Evolutionary conservation across 2,329 filamentous ascomycete species (phyloP), one percentile per base, ranked within the genome.

Genomic region (Lachnellula occidentalis): DNA sequence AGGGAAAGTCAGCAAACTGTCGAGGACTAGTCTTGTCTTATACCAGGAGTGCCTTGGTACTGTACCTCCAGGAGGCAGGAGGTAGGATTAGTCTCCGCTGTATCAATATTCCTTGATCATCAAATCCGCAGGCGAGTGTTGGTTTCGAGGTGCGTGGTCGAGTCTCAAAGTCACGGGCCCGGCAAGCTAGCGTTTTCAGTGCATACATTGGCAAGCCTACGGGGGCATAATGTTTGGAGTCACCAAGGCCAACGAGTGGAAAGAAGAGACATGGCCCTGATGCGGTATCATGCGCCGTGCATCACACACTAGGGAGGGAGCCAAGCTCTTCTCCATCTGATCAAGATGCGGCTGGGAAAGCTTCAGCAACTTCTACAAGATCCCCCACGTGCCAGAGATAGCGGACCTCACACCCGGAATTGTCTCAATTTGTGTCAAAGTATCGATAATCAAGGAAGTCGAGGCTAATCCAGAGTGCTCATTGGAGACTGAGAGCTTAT

Each of bases 161-260:
- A 56, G 62, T 65, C 62, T 65, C 60, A 63, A 64, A 61, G 57
- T 61, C 58, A 61, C 56, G 56, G 60, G 55, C 62, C 50, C 51
- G 54, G 59, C 61, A 61, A 37, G 59, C 64, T 64, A 66, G 60
- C 60, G 63, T 66, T 66, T 64, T 64, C 61, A 64, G 58, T 59
- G 52, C 45, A 37, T 5, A 24, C 9, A 19, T n/a, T 34, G 19
- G 19, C n/a, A n/a, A 15, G 47, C 27, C 19, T 39, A 27, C n/a
- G 5, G 14, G 48, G 57, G 63, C 56, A 63, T 60, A 53, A 62
- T 61, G 61, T 62, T 65, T 61, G 48, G 57, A 58, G 41, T 47
- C 7, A 19, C 42, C n/a, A 42, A 34, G 51, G 43, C 48, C 47
- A 59, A 54, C 50, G n/a, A 45, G 43, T 43, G 34, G 7, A 59